Base-by-base conservation (phyloP, 306 rosid genomes). In the Vachellia collinsii region DNA sequence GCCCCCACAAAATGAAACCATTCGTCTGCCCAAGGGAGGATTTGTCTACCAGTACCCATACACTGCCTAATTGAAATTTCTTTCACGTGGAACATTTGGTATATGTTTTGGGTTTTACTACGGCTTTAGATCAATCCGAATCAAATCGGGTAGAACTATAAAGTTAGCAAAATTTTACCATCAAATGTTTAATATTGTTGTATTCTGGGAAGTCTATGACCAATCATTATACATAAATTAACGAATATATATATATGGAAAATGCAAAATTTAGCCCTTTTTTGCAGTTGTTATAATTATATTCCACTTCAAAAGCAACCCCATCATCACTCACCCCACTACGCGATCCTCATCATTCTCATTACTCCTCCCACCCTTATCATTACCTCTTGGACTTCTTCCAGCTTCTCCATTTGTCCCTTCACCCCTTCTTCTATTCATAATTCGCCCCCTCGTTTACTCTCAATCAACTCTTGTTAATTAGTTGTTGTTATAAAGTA, bases 301-400 rank as follows among this genome's bases (percentile, higher is more conserved):
- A 7, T 20, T 20, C 39, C 53, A 37, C 47, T 16, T 19, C 68
- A 74, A 48, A 72, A 61, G 42, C 23, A 16, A 62, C 29, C 34
- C 53, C 13, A 61, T 74, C 53, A 74, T 39, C 53, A 22, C 61
- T 54, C 11, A 19, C 11, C 78, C 68, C 68, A 56, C 78, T 19
- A 20, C 68, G n/a, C n/a, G 2, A 1, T 12, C 13, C 68, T 50
- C 4, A 50, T 50, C 37, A 72, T 48, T 76, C 67, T 19, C 62
- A 80, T 41, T 61, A 4, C 66, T 61, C 11, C 66, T 61, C 7
- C 34, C 7, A 23, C 8, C 10, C 36, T 10, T 23, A 61, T 61
- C 8, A 61, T 25, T 61, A 25, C 19, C 64, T 9, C 6, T 58
- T 22, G 9, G 36, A 58, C 37, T 41, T 29, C 36, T 58, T 22